phyloP scores from a whole-genome alignment of 805 yeast genomes.

The Candida hispaniensis region DNA sequence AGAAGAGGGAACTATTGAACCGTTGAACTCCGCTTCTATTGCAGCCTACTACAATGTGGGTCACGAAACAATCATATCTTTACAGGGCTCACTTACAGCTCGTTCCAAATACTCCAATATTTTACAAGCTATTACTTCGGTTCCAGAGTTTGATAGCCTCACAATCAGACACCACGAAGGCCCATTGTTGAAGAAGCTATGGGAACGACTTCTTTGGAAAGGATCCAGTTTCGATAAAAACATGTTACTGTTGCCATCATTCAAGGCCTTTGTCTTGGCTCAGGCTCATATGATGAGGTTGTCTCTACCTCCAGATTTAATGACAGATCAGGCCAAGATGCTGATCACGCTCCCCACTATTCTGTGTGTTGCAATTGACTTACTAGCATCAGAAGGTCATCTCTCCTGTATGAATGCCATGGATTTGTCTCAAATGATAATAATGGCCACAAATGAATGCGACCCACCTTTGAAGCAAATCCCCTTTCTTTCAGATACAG shows the following conservation, averaged over 20 bases:
- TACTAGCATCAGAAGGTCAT: slow-evolving; percentile 68
- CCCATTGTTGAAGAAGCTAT: slow-evolving; percentile 37
- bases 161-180: slow-evolving; percentile 57
- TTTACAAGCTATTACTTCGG: slow-evolving; percentile 52
- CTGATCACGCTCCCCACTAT: slow-evolving; percentile 41
- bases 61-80: slow-evolving; percentile 54
- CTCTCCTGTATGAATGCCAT: slow-evolving; percentile 69
- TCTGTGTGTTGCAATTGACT: slow-evolving; percentile 60
- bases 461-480: slow-evolving; percentile 73
- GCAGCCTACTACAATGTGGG: slow-evolving; percentile 63
- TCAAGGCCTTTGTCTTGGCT: slow-evolving; percentile 61
- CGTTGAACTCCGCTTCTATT: slow-evolving; percentile 63
- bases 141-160: slow-evolving; percentile 61
- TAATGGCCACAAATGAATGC: slow-evolving; percentile 76
- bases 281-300: slow-evolving; percentile 75
- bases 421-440: slow-evolving; percentile 81
- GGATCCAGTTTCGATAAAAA: slow-evolving; percentile 27
- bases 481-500: slow-evolving; percentile 48
- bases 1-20: slow-evolving; percentile 36
- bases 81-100: slow-evolving; percentile 40
- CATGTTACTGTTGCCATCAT: slow-evolving; percentile 39
- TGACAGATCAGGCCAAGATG: slow-evolving; percentile 44
- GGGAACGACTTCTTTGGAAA: slow-evolving; percentile 55
- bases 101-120: slow-evolving; percentile 51
- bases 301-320: slow-evolving; percentile 49